These are phyloP conservation scores for Talaromyces piceae DNA, from an alignment of 2,329 filamentous ascomycete genomes.

Conservation along the genomic window DNA sequence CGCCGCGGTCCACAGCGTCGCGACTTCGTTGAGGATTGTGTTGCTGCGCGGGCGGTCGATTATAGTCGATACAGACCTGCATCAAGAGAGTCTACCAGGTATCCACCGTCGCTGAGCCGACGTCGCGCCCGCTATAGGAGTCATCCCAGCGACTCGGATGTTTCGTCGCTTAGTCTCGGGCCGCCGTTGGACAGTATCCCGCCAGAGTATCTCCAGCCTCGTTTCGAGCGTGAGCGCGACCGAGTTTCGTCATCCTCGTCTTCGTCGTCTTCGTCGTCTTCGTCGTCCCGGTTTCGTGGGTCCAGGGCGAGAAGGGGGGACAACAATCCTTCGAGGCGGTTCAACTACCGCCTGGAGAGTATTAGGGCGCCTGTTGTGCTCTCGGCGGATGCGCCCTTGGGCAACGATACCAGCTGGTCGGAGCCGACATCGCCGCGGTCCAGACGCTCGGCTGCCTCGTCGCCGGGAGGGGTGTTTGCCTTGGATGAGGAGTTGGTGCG, in stretches of 20 bases:
- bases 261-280: background rate
- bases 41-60: background rate
- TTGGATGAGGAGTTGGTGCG: slow-evolving; percentile 7
- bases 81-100: too few species aligned
- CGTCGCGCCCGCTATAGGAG: background rate
- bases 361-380: background rate
- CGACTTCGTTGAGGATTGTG: background rate
- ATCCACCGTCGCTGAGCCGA: background rate
- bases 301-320: background rate
- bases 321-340: background rate
- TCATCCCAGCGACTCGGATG: slow-evolving; percentile 8
- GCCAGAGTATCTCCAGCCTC: background rate
- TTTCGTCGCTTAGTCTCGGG: slow-evolving; percentile 5
- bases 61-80: too few species aligned
- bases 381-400: slow-evolving; percentile 1
- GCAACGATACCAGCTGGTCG: slow-evolving; percentile 3
- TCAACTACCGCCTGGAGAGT: background rate
- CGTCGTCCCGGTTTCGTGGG: background rate
- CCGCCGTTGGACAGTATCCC: background rate
- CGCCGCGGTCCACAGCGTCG: background rate
- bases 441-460: background rate
- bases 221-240: too few species aligned
- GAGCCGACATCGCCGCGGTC: background rate
- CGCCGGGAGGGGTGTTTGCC: slow-evolving; percentile 2
- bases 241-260: too few species aligned